These are phyloP conservation scores for Phaeoacremonium minimum DNA, from an alignment of 2,329 filamentous ascomycete genomes.

Conservation along the genomic window DNA sequence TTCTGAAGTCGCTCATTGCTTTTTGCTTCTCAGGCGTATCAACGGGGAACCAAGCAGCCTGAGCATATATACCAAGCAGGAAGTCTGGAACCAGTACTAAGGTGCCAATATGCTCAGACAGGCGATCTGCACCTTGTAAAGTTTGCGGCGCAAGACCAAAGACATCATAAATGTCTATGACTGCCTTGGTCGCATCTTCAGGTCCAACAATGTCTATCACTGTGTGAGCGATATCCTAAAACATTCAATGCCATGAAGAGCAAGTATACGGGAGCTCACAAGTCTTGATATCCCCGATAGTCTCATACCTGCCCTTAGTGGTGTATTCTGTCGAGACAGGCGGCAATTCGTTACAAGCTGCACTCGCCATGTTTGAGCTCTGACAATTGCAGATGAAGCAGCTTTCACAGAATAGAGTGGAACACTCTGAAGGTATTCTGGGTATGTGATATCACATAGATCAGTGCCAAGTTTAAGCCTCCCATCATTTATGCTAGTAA, in stretches of 20 bases:
- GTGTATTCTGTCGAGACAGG: constrained; percentile 33
- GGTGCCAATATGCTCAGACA: constrained; percentile 27
- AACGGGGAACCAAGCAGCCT: constrained; percentile 27
- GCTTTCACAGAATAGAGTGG: neutral
- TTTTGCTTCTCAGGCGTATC: constrained; percentile 38
- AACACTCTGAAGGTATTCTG: neutral
- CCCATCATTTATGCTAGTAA: no score
- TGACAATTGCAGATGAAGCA: neutral
- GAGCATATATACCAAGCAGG: constrained; percentile 28
- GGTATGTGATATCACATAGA: no score
- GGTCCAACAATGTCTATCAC: constrained; percentile 30
- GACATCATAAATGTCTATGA: constrained; percentile 43
- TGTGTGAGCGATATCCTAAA: neutral
- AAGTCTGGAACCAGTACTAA: constrained; percentile 36
- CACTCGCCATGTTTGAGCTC: constrained; percentile 12
- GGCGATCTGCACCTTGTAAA: constrained; percentile 41
- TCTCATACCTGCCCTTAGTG: constrained; percentile 33
- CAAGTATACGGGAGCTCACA: constrained; percentile 23
- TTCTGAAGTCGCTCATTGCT: constrained; percentile 24
- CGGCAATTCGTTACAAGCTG: constrained; percentile 25
- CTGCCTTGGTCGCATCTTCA: constrained; percentile 25
- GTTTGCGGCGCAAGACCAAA: constrained; percentile 41
- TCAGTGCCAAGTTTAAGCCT: no score
- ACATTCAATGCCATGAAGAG: neutral
- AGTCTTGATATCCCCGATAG: constrained; percentile 32